Percentiles rank a stretch among this genome's conserved stretches.
Conservation (phyloP, 352 stramenopile species). For the Globisporangium spinosum region DNA sequence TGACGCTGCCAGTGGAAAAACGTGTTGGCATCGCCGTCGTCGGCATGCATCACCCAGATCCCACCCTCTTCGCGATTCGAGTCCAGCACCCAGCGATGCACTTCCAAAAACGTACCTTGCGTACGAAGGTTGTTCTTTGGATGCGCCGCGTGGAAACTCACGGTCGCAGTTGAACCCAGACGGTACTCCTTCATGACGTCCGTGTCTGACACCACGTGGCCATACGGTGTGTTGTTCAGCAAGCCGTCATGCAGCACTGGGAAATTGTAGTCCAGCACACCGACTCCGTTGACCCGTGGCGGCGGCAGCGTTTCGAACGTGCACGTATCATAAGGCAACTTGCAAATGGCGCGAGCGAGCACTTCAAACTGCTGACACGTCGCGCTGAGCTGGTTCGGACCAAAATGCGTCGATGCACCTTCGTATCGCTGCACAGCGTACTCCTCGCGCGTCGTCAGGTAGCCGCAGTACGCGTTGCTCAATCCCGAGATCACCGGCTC, state of each 20-base stretch:
- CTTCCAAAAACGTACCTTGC: slow-evolving; percentile 74
- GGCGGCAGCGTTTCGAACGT: slow-evolving; percentile 28
- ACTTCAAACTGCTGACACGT: slow-evolving; percentile 80
- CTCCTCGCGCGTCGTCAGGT: slow-evolving; percentile 84
- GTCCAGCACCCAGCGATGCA: slow-evolving; percentile 66
- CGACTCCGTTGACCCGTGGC: slow-evolving; percentile 57
- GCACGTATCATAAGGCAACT: slow-evolving; percentile 15
- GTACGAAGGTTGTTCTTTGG: slow-evolving; percentile 81
- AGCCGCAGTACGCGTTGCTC: slow-evolving; percentile 83
- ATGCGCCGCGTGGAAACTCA: slow-evolving; percentile 70
- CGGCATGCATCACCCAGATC: slow-evolving; percentile 67
- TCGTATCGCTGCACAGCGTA: slow-evolving; percentile 87
- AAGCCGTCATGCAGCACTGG: slow-evolving; percentile 71
- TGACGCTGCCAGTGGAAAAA: slow-evolving; percentile 73
- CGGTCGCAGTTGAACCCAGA: slow-evolving; percentile 45
- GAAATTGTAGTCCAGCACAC: slow-evolving; percentile 70
- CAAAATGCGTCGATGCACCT: slow-evolving; percentile 88
- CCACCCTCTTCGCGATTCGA: slow-evolving; percentile 29
- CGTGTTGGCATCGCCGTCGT: slow-evolving; percentile 71
- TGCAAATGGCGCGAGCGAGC: slow-evolving; percentile 33
- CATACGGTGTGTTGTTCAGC: slow-evolving; percentile 39
- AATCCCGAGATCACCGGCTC: slow-evolving; percentile 69
- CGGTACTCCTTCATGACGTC: slow-evolving; percentile 42
- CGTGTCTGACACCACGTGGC: slow-evolving; percentile 39
- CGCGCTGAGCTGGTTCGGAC: slow-evolving; percentile 77